Percentiles rank a stretch among this genome's conserved stretches.
phyloP scores from a whole-genome alignment of 2,329 filamentous ascomycete genomes.

The Colletotrichum sp. region DNA sequence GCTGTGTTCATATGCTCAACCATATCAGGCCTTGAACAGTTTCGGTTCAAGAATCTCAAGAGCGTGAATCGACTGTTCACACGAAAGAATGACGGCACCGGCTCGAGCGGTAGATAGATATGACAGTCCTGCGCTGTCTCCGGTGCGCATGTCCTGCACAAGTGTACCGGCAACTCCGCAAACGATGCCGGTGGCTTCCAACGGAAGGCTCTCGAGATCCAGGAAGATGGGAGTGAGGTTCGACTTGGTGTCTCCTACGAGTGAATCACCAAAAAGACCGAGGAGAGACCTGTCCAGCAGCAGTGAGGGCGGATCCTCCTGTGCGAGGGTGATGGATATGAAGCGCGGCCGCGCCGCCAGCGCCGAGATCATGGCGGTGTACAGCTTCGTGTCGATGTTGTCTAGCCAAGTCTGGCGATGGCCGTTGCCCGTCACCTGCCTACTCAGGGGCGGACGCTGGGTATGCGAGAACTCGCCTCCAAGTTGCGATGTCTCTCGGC shows the following conservation, averaged over 20 bases:
- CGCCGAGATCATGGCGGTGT: conserved; percentile 66
- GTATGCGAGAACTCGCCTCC: conserved; percentile 39
- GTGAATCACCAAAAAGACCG: conserved; percentile 69
- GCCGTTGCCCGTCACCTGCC: conserved; percentile 40
- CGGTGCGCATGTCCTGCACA: conserved; percentile 70
- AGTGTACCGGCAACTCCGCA: conserved; percentile 89
- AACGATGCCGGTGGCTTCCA: conserved; percentile 92
- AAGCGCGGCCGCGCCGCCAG: conserved; percentile 69
- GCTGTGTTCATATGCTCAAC: background rate
- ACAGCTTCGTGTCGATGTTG: conserved; percentile 66
- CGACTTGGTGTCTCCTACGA: conserved; percentile 77
- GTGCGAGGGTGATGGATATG: conserved; percentile 75
- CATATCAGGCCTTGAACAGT: conserved; percentile 38
- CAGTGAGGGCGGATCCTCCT: conserved; percentile 75
- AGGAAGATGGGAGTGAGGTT: conserved; percentile 86
- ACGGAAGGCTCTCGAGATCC: conserved; percentile 78
- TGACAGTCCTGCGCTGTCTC: conserved; percentile 74
- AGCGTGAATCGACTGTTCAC: conserved; percentile 75
- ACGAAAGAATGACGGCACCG: conserved; percentile 85
- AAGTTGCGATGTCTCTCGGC: conserved; percentile 53
- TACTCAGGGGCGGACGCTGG: conserved; percentile 33
- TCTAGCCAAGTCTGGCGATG: conserved; percentile 56
- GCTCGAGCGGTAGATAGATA: conserved; percentile 90
- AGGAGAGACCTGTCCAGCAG: conserved; percentile 74
- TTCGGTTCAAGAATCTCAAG: conserved; percentile 70